These are phyloP conservation scores for Macrolepiota fuliginosa DNA, from an alignment of 768 basidiomycete genomes.

Conservation along the genomic window DNA sequence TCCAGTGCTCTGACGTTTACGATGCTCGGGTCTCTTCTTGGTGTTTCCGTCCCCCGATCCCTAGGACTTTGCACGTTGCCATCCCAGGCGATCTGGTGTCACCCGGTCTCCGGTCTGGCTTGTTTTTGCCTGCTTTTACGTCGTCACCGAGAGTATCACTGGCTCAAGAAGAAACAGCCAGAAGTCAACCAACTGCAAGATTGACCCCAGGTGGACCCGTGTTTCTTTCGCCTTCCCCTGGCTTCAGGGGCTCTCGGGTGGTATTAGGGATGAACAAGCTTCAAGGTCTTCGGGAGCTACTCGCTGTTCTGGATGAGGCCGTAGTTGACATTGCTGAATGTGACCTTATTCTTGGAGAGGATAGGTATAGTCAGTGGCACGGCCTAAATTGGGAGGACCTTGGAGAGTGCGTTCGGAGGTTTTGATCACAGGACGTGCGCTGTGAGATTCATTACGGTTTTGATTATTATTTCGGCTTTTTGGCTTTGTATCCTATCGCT, in stretches of 20 bases:
- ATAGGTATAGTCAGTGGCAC: background rate
- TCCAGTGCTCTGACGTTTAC: conserved; percentile 5
- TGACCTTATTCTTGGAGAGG: background rate
- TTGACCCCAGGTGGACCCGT: background rate
- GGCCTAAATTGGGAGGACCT: background rate
- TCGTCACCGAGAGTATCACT: background rate
- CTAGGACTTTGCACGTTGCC: background rate
- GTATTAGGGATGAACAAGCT: conserved; percentile 4
- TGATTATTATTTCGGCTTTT: too few species aligned
- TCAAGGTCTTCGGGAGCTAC: conserved; percentile 1
- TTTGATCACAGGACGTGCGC: background rate
- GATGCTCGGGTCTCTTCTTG: conserved; percentile 11
- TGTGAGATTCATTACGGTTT: background rate
- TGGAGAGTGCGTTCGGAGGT: background rate
- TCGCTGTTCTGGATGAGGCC: conserved; percentile 3
- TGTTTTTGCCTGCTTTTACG: background rate
- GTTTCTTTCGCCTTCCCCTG: background rate
- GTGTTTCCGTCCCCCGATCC: conserved; percentile 1
- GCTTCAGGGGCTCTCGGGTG: background rate
- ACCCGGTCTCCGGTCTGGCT: background rate
- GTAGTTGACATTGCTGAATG: background rate
- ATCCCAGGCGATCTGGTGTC: background rate
- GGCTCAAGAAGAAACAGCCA: background rate
- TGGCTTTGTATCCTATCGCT: background rate
- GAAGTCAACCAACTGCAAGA: background rate